Evolutionary conservation across 2,329 filamentous ascomycete species (phyloP), one percentile per base, ranked within the genome.

Genomic region (Nectriaceae sp.): DNA sequence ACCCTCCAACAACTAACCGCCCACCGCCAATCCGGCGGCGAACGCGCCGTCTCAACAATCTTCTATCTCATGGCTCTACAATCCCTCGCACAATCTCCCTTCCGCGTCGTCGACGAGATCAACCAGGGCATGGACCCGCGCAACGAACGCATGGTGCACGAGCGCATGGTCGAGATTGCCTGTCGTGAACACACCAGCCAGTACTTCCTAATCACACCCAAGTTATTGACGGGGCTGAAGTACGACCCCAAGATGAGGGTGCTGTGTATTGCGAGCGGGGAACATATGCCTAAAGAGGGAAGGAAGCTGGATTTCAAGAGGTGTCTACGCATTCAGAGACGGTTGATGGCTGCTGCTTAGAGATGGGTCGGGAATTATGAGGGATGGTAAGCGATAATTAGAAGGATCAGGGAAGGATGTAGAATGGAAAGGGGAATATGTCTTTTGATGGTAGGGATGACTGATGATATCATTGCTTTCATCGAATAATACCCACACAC

Each of bases 101-200:
- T 99, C 81, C 90, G 94, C 44, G 93, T 99, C 42, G 94, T 99
- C 50, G 94, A 99, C 71, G 94, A 99, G 74, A 99, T 99, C 78
- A 99, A 99, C 66, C 94, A 99, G 73, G 94, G 94, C 57, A 99
- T 99, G 94, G 94, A 99, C 69, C 94, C 93, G 37, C 87, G 94
- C 62, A 99, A 99, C 71, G 94, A 99, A 72, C 89, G 94, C 60
- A 95, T 97, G 83, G 92, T 99, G 15, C 94, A 99, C 72, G 90
- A 93, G 66, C 89, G 94, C 55, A 95, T 99, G 88, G 94, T 99
- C 8, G 91, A 97, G 64, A 97, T 99, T 65, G 94, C 94, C 37
- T 97, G 94, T 69, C 82, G 84, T 57, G 86, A 91, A 69, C 84
- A 88, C 67, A 84, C 83, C n/a, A 81, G 77, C 57, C 85, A 88